These are phyloP conservation scores for Exophiala lecanii-corni DNA, from an alignment of 2,329 filamentous ascomycete genomes.

Conservation along the genomic window DNA sequence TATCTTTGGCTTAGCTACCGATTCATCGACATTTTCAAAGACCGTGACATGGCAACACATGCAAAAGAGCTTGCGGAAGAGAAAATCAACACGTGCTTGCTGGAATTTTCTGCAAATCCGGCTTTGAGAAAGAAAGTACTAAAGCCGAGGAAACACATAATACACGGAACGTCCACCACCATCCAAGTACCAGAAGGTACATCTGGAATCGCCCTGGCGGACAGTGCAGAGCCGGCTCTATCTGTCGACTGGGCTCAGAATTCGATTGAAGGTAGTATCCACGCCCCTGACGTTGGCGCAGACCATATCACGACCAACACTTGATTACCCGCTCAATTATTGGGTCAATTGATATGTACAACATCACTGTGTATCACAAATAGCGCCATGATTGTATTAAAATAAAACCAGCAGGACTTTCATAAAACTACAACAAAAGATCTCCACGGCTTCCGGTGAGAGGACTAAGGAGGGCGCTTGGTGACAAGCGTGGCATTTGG, in stretches of 20 bases:
- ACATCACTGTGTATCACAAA: no score
- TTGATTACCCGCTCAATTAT: no score
- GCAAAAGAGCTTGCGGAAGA: slow-evolving; percentile 73
- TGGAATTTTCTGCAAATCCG: slow-evolving; percentile 49
- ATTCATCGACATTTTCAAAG: slow-evolving; percentile 73
- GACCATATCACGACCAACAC: no score
- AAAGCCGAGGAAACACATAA: slow-evolving; percentile 15
- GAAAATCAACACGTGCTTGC: slow-evolving; percentile 63
- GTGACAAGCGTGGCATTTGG: no score
- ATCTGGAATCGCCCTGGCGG: background rate
- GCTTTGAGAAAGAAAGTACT: slow-evolving; percentile 16
- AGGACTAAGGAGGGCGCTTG: no score
- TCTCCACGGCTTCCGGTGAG: no score
- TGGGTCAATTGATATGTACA: no score
- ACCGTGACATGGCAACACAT: slow-evolving; percentile 70
- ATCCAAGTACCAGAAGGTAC: background rate
- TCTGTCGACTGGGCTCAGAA: background rate
- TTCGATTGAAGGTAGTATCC: background rate
- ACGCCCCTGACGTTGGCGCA: background rate
- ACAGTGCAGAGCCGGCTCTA: background rate
- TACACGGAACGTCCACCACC: background rate
- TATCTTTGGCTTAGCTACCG: slow-evolving; percentile 94
- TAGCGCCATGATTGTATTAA: no score
- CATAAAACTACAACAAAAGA: no score
- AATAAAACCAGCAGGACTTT: no score